Evolutionary conservation across 192 early-diverging fungal species (phyloP), one percentile per base, ranked within the genome.

Genomic region (Coemansia sp.): DNA sequence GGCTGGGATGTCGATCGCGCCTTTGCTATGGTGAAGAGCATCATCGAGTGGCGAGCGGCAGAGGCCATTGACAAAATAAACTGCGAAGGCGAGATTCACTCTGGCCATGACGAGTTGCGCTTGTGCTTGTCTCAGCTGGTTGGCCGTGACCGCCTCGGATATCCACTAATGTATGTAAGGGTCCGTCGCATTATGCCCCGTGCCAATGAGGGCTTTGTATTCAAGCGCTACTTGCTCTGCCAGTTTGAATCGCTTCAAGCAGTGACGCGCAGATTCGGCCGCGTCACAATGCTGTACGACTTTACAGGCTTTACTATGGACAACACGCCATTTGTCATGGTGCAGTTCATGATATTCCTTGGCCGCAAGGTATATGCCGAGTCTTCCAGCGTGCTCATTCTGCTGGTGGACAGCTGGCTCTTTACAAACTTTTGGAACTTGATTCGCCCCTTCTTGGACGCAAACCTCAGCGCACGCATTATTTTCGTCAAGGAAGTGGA

Each of bases 401-500:
- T 81, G 43, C 47, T 81, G 62, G 78, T 81, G 4, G 78, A 81
- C 38, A 81, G 69, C 70, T 81, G 78, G 78, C 62, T 81, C n/a
- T 81, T 81, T 67, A 60, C 41, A 27, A 81, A 81, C 43, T 71
- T 75, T 39, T 81, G 78, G 78, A 69, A 32, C 45, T 61, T 81
- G 6, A 62, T 81, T 27, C 73, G 73, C 1, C 73, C 73, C 4
- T 81, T 81, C 29, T 49, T 81, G 29, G 78, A 81, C 15, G 73
- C 45, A 15, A 81, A 75, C 39, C 63, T 81, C 12, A 68, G 78
- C 22, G 72, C 78, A 1, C 72, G 78, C 42, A 81, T 81, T 24
- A 49, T 81, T 4, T 81, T 81, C 58, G 78, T 65, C 22, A 81
- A 81, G 12, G 63, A 60, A 8, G 51, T 66, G 7, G 59, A 71